These are phyloP conservation scores for Truncatella angustata DNA, from an alignment of 2,329 filamentous ascomycete genomes.

Conservation along the genomic window DNA sequence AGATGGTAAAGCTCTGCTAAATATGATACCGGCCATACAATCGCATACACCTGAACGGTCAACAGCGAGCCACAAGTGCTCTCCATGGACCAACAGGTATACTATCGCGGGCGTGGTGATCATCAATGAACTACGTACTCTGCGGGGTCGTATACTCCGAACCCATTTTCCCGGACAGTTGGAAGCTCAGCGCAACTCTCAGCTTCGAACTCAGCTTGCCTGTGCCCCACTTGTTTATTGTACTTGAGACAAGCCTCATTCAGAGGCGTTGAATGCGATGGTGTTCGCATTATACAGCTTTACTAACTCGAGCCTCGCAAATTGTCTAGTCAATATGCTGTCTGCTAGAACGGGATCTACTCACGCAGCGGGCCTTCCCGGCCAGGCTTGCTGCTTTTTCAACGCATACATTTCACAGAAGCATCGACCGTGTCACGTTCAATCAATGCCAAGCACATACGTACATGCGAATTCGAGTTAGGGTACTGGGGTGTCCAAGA, in stretches of 20 bases:
- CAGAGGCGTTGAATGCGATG: too few relatives aligned
- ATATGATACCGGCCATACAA: too few relatives aligned
- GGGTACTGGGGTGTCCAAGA: neutral
- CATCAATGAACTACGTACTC: neutral
- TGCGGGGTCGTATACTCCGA: neutral
- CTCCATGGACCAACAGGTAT: too few relatives aligned
- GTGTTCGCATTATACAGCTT: too few relatives aligned
- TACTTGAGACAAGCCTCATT: too few relatives aligned
- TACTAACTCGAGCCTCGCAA: neutral
- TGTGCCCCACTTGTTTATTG: too few relatives aligned
- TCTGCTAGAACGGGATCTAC: neutral
- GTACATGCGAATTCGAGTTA: neutral
- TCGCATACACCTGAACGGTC: too few relatives aligned
- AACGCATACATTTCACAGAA: neutral
- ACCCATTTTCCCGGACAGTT: neutral
- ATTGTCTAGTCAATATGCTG: neutral
- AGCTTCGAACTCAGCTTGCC: too few relatives aligned
- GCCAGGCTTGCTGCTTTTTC: slow-evolving; percentile 4
- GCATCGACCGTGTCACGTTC: neutral
- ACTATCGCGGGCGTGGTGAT: too few relatives aligned
- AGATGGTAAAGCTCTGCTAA: too few relatives aligned
- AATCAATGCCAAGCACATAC: neutral
- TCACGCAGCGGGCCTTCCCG: slow-evolving; percentile 1
- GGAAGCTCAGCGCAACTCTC: neutral
- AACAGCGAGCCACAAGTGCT: too few relatives aligned